Evolutionary conservation across 306 rosid genomes (phyloP).

Genomic region (Comarum palustre): DNA sequence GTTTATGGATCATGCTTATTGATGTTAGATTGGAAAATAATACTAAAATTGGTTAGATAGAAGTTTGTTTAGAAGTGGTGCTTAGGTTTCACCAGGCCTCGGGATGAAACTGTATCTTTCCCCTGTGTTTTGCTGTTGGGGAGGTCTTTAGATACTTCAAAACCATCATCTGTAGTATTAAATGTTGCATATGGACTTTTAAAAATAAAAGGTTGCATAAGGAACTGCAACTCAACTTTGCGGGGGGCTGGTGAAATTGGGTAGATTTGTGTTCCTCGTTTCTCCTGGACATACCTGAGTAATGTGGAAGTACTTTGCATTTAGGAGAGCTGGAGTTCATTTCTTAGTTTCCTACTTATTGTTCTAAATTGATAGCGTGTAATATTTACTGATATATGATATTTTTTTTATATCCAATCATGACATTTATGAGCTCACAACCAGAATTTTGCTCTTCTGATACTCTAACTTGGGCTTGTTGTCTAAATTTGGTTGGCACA

Average conservation of each 20-base stretch:
- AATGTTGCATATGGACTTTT: not conserved
- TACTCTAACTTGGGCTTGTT: constrained; percentile 18
- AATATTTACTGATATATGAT: not conserved
- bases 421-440: not conserved
- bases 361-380: not conserved
- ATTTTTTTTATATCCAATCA: not conserved
- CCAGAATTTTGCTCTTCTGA: not conserved
- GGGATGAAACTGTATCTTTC: not conserved
- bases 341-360: not conserved
- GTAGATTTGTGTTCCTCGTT: not conserved
- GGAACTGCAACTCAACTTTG: not conserved
- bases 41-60: not conserved
- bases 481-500: constrained; percentile 26
- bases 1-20: not conserved
- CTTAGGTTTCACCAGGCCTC: not conserved
- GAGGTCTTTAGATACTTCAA: not conserved
- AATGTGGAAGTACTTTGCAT: not conserved
- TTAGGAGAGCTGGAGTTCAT: not conserved
- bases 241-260: not conserved
- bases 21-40: not conserved
- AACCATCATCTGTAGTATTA: not conserved
- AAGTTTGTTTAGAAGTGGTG: not conserved
- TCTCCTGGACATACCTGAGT: not conserved
- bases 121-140: not conserved
- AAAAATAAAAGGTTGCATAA: too few species aligned